These are phyloP conservation scores for Alternaria dauci DNA, from an alignment of 2,329 filamentous ascomycete genomes.

Conservation along the genomic window DNA sequence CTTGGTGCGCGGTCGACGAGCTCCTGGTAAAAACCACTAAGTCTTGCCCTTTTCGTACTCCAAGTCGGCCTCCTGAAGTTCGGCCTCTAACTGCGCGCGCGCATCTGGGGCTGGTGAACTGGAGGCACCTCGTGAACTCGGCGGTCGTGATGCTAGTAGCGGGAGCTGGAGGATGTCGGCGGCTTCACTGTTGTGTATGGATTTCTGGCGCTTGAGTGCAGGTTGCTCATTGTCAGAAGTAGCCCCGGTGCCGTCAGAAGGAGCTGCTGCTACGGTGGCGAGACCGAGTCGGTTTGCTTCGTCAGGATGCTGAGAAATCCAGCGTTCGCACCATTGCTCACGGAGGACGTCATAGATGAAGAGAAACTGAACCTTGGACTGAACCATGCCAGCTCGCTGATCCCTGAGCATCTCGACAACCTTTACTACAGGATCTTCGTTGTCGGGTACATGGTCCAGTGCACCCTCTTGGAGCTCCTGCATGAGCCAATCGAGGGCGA, in stretches of 20 bases:
- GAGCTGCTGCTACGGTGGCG: background rate
- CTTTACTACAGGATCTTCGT: conserved; percentile 74
- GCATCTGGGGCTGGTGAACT: conserved; percentile 24
- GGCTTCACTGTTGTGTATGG: conserved; percentile 22
- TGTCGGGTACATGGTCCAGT: conserved; percentile 60
- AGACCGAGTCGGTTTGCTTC: conserved; percentile 40
- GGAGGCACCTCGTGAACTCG: conserved; percentile 10
- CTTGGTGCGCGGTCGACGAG: background rate
- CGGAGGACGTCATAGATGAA: conserved; percentile 90
- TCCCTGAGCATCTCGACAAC: conserved; percentile 82
- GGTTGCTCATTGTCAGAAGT: conserved; percentile 31
- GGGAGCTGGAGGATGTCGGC: conserved; percentile 1
- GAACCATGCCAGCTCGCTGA: conserved; percentile 95
- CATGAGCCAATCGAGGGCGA: conserved; percentile 91
- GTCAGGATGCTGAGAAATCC: conserved; percentile 40
- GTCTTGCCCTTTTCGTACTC: conserved; percentile 42
- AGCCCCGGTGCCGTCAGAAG: background rate
- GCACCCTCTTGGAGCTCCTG: conserved; percentile 80
- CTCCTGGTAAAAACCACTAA: conserved; percentile 17
- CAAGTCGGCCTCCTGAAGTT: conserved; percentile 40
- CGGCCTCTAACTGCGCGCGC: conserved; percentile 45
- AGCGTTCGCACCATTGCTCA: conserved; percentile 72
- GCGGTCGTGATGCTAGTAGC: conserved; percentile 4
- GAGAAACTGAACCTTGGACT: conserved; percentile 81
- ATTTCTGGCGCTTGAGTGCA: conserved; percentile 41